Evolutionary conservation across 768 basidiomycete genomes (phyloP), one percentile per base, ranked within the genome.

Genomic region (Auriscalpium vulgare): DNA sequence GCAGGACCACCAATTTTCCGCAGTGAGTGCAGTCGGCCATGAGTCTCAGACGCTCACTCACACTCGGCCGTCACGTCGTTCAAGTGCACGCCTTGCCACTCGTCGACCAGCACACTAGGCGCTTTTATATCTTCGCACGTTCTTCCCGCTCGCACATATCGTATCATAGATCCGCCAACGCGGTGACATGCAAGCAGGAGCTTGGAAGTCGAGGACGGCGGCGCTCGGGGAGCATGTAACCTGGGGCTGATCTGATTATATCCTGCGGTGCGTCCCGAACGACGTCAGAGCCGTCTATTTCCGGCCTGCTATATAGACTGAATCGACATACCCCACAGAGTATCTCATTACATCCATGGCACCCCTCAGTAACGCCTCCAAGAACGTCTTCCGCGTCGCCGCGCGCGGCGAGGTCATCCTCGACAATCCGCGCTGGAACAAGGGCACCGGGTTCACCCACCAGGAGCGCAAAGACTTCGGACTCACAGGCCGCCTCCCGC

Each of bases 371-470:
- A 29, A 29, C 29, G 16, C 48, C 11, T 7, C 37, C 34, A 50
- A 50, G 14, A 56, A 34, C 3, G 47, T 56, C 21, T 62, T 68
- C 51, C 74, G 70, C 37, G 71, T 88, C 47, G 77, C 83, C 19
- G 71, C 89, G 14, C 78, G 78, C 36, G 88, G 88, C 9, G 76
- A 82, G 4, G 73, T 74, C 3, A 65, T 93, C 23, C 78, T 93
- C 52, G 78, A 77, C 17, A 79, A 74, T 47, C 84, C 89, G 0
- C 76, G 81, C 11, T 85, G 80, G 69, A 88, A 88, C 75, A 89
- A 89, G 69, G 92, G 92, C 14, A 89, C 85, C 8, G 88, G 79
- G 1, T 94, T 93, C 70, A 81, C 84, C 0, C 49, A 64, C 8
- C 66, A 75, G 10, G 92, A 95, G 69, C 78, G 92, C 43, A 76